Base-by-base conservation (phyloP, 2,329 filamentous ascomycete species). In the Diaporthe vaccinii region DNA sequence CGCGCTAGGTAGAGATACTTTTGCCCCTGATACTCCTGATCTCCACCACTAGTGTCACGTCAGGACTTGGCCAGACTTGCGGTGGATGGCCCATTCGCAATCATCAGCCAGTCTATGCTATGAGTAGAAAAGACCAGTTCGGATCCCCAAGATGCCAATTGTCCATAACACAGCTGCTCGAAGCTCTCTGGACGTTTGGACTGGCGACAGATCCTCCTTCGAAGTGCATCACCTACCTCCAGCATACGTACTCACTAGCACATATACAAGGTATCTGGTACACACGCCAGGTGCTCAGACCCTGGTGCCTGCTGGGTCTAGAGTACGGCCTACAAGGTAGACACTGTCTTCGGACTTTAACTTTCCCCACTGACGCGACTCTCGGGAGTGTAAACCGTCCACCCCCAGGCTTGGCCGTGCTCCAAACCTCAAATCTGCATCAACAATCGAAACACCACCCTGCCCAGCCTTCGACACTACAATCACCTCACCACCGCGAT, bases 321-420 rank as follows among this genome's bases (percentile, higher is more conserved):
- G 28, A 25, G 25, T n/a, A 53, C 59, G 14, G 17, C 5, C n/a
- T 41, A 41, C 34, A 44, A 36, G 36, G 39, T 36, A 44, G n/a
- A 46, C 8, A 25, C 36, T 44, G 51, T 22, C n/a, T 31, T n/a
- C 53, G 53, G 39, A 59, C 31, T 59, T 51, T 36, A 31, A 31
- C 61, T 70, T 74, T 74, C 61, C 53, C 55, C 28, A 57, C 67
- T 53, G 72, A 68, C 72, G 65, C 49, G 65, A 69, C 65, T 41
- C 15, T 22, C 36, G 25, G 68, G 44, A 44, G 41, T 68, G 49
- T 22, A 55, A 39, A 69, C 65, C 15, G 65, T 39, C 34, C 31
- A n/a, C 22, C 31, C 65, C 65, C 57, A 53, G 65, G 14, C 65
- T 69, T 69, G 65, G 65, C 65, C 49, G 14, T 69, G 65, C 65